Evolutionary conservation across 192 early-diverging fungal genomes (phyloP).

Genomic region (Podila verticillata): DNA sequence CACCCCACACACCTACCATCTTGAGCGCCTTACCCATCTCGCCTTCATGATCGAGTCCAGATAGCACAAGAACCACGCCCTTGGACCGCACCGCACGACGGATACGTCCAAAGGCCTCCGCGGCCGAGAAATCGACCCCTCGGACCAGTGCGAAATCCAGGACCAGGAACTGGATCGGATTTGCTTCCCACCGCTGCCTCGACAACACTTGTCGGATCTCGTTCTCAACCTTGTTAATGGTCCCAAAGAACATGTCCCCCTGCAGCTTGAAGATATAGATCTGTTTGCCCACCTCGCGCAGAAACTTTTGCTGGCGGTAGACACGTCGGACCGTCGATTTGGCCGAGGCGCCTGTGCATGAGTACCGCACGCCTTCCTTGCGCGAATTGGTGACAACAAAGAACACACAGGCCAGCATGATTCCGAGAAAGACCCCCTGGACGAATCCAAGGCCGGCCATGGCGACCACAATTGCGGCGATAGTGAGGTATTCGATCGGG

Average conservation of each 20-base stretch:
- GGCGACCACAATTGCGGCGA: slow-evolving; percentile 80
- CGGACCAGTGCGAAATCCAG: slow-evolving; percentile 88
- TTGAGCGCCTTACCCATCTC: slow-evolving; percentile 77
- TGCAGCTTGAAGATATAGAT: slow-evolving; percentile 92
- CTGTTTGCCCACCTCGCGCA: slow-evolving; percentile 84
- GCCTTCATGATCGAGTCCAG: slow-evolving; percentile 69
- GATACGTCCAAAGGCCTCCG: slow-evolving; percentile 89
- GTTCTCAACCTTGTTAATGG: slow-evolving; percentile 83
- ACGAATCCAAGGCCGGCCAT: slow-evolving; percentile 96
- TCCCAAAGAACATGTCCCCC: slow-evolving; percentile 98
- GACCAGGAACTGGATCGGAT: slow-evolving; percentile 86
- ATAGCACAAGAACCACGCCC: slow-evolving; percentile 85
- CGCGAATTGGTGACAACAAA: slow-evolving; percentile 86
- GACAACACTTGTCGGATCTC: slow-evolving; percentile 73
- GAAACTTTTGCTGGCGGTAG: slow-evolving; percentile 87
- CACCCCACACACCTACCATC: slow-evolving; percentile 70
- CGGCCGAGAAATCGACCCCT: slow-evolving; percentile 87
- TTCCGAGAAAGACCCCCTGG: slow-evolving; percentile 94
- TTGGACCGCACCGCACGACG: slow-evolving; percentile 75
- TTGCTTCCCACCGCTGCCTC: slow-evolving; percentile 69
- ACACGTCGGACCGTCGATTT: slow-evolving; percentile 89
- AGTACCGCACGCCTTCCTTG: slow-evolving; percentile 69
- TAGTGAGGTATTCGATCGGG: slow-evolving; percentile 92
- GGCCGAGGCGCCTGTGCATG: slow-evolving; percentile 72
- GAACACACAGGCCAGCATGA: slow-evolving; percentile 93